phyloP scores from a whole-genome alignment of 768 basidiomycete genomes.

The Hericium alpestre region DNA sequence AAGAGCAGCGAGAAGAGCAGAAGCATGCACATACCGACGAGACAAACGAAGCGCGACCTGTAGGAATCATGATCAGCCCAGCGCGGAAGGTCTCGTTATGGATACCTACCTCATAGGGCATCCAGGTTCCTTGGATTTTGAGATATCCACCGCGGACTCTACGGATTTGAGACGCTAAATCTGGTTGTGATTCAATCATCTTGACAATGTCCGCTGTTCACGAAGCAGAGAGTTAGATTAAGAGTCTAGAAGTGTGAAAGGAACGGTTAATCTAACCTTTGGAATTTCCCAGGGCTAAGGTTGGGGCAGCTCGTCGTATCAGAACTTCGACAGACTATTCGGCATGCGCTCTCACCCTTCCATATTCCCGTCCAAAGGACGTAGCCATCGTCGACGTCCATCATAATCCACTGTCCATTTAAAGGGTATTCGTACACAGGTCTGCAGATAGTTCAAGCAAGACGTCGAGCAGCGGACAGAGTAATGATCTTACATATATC shows the following conservation, averaged over 20 bases:
- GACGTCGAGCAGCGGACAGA: background rate
- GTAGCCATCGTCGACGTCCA: conserved; percentile 89
- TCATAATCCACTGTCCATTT: conserved; percentile 90
- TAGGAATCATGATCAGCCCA: conserved; percentile 2
- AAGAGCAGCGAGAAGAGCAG: background rate
- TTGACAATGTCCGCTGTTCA: conserved; percentile 77
- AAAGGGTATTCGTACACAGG: conserved; percentile 87
- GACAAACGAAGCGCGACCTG: conserved; percentile 74
- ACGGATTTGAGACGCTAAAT: conserved; percentile 71
- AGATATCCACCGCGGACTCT: conserved; percentile 81
- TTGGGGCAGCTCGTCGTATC: conserved; percentile 3
- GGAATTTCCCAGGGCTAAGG: conserved; percentile 72
- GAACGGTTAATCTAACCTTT: conserved; percentile 43
- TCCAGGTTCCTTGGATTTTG: conserved; percentile 91
- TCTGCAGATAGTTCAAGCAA: conserved; percentile 22
- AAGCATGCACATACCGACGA: conserved; percentile 46
- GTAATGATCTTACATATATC: conserved; percentile 59
- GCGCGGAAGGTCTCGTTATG: conserved; percentile 3
- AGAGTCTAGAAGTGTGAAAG: background rate
- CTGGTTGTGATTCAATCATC: conserved; percentile 87
- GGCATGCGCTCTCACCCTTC: conserved; percentile 53
- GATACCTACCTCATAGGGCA: conserved; percentile 71
- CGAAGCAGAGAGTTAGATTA: conserved; percentile 3
- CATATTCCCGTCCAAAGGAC: conserved; percentile 90
- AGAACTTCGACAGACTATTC: background rate